Percentiles rank a stretch among this genome's conserved stretches.
Conservation (phyloP, 164 flowering plant genomes). For the Macadamia integrifolia region DNA sequence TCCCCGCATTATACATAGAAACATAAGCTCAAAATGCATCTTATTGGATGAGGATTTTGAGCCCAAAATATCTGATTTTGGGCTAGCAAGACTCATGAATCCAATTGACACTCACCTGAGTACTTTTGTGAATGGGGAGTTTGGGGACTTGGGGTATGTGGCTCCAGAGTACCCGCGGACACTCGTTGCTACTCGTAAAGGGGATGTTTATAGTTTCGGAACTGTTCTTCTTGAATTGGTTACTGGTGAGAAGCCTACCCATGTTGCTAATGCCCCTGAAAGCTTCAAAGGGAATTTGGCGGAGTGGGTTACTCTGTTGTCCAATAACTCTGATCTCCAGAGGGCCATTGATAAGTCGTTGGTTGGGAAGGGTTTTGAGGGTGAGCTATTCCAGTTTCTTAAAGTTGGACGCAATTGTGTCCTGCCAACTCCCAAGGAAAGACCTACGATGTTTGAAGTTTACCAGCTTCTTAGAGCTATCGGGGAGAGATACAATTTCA, state of each 20-base stretch:
- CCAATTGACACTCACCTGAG: constrained; percentile 14
- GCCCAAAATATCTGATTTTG: constrained; percentile 23
- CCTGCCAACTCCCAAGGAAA: constrained; percentile 16
- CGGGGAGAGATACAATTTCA: constrained; percentile 18
- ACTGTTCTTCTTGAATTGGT: constrained; percentile 21
- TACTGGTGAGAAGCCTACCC: constrained; percentile 17
- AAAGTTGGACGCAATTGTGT: constrained; percentile 21
- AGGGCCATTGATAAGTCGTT: constrained; percentile 21
- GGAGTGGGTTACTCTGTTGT: constrained; percentile 15
- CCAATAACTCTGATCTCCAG: constrained; percentile 10
- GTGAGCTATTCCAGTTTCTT: constrained; percentile 19
- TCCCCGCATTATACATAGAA: constrained; percentile 17
- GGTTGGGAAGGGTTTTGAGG: constrained; percentile 14
- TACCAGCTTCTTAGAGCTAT: constrained; percentile 22
- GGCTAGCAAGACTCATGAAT: constrained; percentile 24
- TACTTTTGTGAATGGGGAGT: constrained; percentile 20
- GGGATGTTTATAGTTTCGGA: constrained; percentile 26
- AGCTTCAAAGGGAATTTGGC: constrained; percentile 21
- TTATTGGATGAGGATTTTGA: constrained; percentile 19
- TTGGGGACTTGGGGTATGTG: constrained; percentile 23
- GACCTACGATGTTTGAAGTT: constrained; percentile 22
- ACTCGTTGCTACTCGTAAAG: constrained; percentile 22
- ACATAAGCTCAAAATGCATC: constrained; percentile 23
- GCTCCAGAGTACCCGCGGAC: constrained; percentile 24
- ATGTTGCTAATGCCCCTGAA: constrained; percentile 16